Evolutionary conservation across 495 filamentous ascomycete genomes (phyloP), one percentile per base, ranked within the genome.

Genomic region (Neurospora intermedia): DNA sequence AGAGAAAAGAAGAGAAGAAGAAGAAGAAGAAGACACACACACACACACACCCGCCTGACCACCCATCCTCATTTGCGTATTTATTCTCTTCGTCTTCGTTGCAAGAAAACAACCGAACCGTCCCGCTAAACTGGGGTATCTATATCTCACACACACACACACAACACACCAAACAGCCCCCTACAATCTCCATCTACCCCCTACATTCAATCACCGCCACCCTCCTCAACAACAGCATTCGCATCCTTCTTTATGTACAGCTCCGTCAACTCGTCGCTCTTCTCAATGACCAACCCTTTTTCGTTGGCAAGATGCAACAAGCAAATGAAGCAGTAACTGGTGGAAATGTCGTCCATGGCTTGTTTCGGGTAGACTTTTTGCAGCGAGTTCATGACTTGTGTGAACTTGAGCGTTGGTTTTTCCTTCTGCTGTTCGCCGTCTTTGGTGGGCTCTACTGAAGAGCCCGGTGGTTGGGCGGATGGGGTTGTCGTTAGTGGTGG

Each of bases 311-410:
- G 77, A 83, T 99, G 96, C 70, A 99, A 85, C 71, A 98, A 81
- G 77, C 94, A 98, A 78, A 99, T 99, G 83, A 99, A 99, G 78
- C 96, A 97, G 80, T 91, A 99, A 69, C 91, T 94, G 1, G 96
- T 99, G 45, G 94, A 97, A 79, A 99, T 99, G 82, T 99, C 96
- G 45, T 89, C 89, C 87, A 99, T 91, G 39, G 87, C 87, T 73
- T 91, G 87, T 77, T 91, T 89, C 16, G 93, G 91, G 78, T 99
- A 99, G 1, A 97, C 94, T 3, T 83, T 80, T 81, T 96, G 92
- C 27, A 99, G 85, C 69, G 89, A 88, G 79, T 97, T 96, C 89
- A 99, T 96, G 72, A 98, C 89, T 5, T 88, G 82, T 0, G 96
- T 98, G 83, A 99, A 99, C 76, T 90, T 93, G 75, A 97, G 81